Conservation (phyloP, 2,329 filamentous ascomycete genomes). For the Beauveria rudraprayagi region DNA sequence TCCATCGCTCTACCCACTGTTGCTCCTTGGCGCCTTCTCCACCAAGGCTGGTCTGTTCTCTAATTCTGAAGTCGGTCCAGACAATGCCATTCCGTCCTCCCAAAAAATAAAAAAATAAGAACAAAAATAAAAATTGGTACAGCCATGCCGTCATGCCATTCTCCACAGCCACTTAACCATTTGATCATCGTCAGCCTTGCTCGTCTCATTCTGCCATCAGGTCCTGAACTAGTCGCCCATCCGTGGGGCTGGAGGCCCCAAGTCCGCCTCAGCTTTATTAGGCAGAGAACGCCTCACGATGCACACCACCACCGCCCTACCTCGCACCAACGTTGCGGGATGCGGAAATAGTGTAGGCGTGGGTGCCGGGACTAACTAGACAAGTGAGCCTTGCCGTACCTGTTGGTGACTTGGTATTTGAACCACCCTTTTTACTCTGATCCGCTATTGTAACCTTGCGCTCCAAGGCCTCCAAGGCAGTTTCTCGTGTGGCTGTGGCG, state of each 20-base stretch:
- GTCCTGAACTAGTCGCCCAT: neutral
- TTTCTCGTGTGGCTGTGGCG: neutral
- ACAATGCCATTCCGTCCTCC: too few species aligned
- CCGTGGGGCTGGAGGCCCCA: neutral
- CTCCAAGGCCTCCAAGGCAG: neutral
- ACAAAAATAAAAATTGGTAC: too few species aligned
- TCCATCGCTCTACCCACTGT: neutral
- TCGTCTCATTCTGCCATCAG: neutral
- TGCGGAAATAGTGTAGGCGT: neutral
- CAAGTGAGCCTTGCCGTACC: slow-evolving; percentile 2
- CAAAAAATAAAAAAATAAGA: too few species aligned
- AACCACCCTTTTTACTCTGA: neutral
- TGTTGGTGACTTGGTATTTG: neutral
- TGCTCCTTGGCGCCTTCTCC: neutral
- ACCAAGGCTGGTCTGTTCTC: neutral
- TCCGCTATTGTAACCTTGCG: neutral
- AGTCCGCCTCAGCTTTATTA: slow-evolving; percentile 1
- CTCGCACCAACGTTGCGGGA: neutral
- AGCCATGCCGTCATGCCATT: neutral
- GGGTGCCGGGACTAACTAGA: neutral
- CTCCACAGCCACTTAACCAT: neutral
- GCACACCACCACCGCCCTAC: neutral
- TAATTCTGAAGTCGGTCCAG: neutral
- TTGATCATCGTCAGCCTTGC: neutral
- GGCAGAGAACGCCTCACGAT: neutral